Conservation (phyloP, 768 basidiomycete genomes). For the Hemileccinum rubropunctum region DNA sequence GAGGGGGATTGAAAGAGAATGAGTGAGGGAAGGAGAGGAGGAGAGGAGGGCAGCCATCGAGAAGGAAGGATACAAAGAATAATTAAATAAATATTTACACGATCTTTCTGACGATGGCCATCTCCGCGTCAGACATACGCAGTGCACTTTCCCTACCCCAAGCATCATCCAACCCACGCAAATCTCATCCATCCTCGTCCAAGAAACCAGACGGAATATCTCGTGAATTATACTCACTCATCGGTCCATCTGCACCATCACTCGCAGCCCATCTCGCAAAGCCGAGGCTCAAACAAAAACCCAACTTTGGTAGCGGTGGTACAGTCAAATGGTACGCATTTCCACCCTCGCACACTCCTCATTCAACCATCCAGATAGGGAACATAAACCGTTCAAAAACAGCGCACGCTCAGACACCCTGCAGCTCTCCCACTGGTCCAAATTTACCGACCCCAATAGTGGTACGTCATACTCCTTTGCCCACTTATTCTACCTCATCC, state of each 20-base stretch:
- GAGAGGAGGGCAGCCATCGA: background rate
- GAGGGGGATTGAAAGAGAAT: background rate
- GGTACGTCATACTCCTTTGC: conserved; percentile 41
- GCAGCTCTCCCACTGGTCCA: conserved; percentile 83
- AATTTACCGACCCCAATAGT: conserved; percentile 51
- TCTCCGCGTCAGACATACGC: conserved; percentile 78
- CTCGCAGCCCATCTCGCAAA: conserved; percentile 77
- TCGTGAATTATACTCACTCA: conserved; percentile 88
- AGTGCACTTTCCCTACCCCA: conserved; percentile 68
- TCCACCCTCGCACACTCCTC: background rate
- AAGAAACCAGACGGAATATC: conserved; percentile 90
- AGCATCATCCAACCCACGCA: conserved; percentile 31
- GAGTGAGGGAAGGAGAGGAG: background rate
- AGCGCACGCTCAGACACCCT: conserved; percentile 63
- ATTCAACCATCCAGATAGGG: conserved; percentile 48
- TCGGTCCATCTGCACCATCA: conserved; percentile 89
- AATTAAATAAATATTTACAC: no score
- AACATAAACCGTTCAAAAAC: conserved; percentile 72
- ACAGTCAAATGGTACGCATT: conserved; percentile 67
- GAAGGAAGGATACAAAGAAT: no score
- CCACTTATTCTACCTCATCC: background rate
- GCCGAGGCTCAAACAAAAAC: conserved; percentile 84
- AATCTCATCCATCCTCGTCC: conserved; percentile 33
- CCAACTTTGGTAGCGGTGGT: conserved; percentile 60
- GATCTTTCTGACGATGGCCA: conserved; percentile 44